A percentile compares a stretch with the other conserved stretches of the same genome.
phyloP scores from a whole-genome alignment of 805 yeast species.

The Spathaspora passalidarum region DNA sequence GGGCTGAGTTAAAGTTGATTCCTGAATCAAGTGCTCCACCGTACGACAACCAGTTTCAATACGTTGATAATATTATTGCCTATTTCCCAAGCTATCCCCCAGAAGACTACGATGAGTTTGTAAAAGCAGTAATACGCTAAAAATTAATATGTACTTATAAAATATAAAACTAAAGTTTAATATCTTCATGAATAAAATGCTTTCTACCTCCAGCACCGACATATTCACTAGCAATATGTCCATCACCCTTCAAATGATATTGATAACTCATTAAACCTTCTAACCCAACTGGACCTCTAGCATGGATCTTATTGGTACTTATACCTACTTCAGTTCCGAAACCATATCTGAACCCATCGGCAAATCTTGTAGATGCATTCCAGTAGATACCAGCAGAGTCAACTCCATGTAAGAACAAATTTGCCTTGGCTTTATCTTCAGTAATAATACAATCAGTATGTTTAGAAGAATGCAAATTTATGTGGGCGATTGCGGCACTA shows the following conservation, averaged over 20 bases:
- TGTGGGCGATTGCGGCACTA: conserved; percentile 77
- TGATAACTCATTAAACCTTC: conserved; percentile 97
- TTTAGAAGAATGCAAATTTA: conserved; percentile 88
- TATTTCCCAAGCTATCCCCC: conserved; percentile 54
- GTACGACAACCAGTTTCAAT: conserved; percentile 16
- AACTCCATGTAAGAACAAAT: conserved; percentile 73
- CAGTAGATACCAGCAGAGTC: conserved; percentile 97
- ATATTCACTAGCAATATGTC: conserved; percentile 91
- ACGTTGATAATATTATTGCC: conserved; percentile 40
- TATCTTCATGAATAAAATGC: conserved; percentile 70
- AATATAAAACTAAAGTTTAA: conserved; percentile 27
- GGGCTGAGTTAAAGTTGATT: conserved; percentile 47
- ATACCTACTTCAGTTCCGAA: conserved; percentile 99
- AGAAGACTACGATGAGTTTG: conserved; percentile 12
- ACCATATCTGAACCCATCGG: conserved; percentile 98
- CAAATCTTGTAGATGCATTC: conserved; percentile 96
- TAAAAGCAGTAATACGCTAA: background rate
- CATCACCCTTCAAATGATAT: conserved; percentile 87
- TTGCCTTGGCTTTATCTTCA: conserved; percentile 66
- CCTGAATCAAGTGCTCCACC: conserved; percentile 15
- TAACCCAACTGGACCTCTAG: conserved; percentile 97
- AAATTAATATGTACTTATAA: background rate
- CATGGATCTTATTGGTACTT: conserved; percentile 94
- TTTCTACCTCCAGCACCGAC: conserved; percentile 88
- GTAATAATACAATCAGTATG: conserved; percentile 95